Percentiles rank a stretch among this genome's conserved stretches.
Evolutionary conservation across 352 stramenopile genomes (phyloP).

Genomic region (Phytophthora pseudosyringae): DNA sequence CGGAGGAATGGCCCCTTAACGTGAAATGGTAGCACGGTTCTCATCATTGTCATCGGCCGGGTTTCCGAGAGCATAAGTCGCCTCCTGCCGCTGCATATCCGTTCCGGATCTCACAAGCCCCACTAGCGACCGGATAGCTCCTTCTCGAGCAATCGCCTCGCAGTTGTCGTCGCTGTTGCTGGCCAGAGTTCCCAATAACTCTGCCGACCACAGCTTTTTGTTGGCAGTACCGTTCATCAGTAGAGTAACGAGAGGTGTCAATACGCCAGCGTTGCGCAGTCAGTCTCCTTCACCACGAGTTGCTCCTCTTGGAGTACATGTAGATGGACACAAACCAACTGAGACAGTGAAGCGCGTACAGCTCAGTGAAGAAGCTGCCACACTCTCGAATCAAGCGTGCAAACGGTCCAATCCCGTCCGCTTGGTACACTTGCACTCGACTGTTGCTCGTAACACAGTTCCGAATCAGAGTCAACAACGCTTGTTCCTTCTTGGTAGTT

Average conservation of each 20-base stretch:
- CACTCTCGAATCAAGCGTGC: slow-evolving; percentile 16
- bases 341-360: slow-evolving; percentile 37
- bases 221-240: slow-evolving; percentile 17
- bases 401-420: slow-evolving; percentile 25
- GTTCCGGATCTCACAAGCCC: slow-evolving; percentile 22
- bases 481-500: slow-evolving; percentile 15
- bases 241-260: slow-evolving; percentile 15
- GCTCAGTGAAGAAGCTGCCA: slow-evolving; percentile 22
- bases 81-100: slow-evolving; percentile 28
- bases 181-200: slow-evolving; percentile 25
- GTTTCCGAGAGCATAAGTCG: slow-evolving; percentile 25
- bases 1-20: slow-evolving; percentile 27
- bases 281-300: slow-evolving; percentile 24
- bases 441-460: slow-evolving; percentile 29
- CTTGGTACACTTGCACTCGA: slow-evolving; percentile 34
- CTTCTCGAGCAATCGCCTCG: slow-evolving; percentile 18
- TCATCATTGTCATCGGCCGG: slow-evolving; percentile 15
- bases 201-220: slow-evolving; percentile 30
- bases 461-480: slow-evolving; percentile 26
- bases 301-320: slow-evolving; percentile 35
- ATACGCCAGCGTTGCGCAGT: slow-evolving; percentile 17
- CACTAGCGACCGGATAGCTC: slow-evolving; percentile 20
- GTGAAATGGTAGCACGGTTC: slow-evolving; percentile 22
- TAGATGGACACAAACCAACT: slow-evolving; percentile 38
- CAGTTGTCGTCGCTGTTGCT: slow-evolving; percentile 28